Conservation (phyloP, 2,329 filamentous ascomycete species). For the Venturia aucupariae region DNA sequence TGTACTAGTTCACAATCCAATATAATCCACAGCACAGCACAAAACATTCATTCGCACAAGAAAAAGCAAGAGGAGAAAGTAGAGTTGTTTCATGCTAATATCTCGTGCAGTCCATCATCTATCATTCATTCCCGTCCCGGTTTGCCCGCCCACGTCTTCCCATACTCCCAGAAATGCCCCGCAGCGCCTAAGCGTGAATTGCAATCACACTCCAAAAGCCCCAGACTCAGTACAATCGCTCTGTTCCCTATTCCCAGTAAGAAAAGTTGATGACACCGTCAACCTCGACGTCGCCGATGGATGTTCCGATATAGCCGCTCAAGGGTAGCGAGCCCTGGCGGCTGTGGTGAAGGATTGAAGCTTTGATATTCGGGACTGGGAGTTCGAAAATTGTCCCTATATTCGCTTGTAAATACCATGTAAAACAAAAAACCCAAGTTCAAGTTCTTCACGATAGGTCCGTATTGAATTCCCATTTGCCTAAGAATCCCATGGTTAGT, state of each 20-base stretch:
- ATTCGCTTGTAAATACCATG: conserved; percentile 3
- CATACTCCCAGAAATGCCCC: background rate
- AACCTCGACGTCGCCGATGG: too few species aligned
- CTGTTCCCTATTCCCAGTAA: background rate
- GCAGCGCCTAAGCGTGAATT: background rate
- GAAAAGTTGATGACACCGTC: too few species aligned
- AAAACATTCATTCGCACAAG: background rate
- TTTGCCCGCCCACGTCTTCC: background rate
- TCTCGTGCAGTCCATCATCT: background rate
- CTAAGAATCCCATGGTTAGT: background rate
- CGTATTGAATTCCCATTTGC: conserved; percentile 13
- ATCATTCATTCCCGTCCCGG: background rate
- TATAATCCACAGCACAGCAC: background rate
- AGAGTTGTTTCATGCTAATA: background rate
- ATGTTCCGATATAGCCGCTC: too few species aligned
- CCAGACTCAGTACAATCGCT: background rate
- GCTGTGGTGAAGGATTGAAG: background rate
- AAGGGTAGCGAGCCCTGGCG: background rate
- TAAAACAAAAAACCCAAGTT: background rate
- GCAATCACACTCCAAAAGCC: background rate
- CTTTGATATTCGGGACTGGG: background rate
- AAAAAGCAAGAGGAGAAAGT: background rate
- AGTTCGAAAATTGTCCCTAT: background rate
- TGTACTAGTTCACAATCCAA: background rate
- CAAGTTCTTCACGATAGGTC: background rate